phyloP scores from a whole-genome alignment of 2,329 filamentous ascomycete species.

The Didymella lethalis region DNA sequence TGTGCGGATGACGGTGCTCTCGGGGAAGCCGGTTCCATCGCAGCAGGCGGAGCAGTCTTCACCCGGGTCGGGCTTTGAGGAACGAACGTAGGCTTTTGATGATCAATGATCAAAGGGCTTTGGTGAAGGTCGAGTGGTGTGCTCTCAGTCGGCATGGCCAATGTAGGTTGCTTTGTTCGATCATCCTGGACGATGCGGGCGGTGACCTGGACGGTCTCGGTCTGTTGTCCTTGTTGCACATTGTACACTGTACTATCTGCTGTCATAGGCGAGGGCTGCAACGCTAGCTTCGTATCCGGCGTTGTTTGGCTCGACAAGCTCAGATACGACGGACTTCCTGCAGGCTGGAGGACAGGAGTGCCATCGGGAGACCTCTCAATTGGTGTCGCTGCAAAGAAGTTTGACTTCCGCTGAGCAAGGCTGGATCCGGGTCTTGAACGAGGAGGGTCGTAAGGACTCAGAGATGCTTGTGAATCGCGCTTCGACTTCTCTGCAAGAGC shows the following conservation, averaged over 20 bases:
- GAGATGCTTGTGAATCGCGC: conserved; percentile 54
- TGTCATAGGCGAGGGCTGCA: conserved; percentile 19
- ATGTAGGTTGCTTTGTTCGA: conserved; percentile 39
- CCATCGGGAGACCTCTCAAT: conserved; percentile 36
- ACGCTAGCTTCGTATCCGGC: conserved; percentile 35
- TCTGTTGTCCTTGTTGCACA: conserved; percentile 53
- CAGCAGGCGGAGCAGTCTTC: conserved; percentile 28
- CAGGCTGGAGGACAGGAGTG: conserved; percentile 37
- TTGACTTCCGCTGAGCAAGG: conserved; percentile 50
- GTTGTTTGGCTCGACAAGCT: conserved; percentile 39
- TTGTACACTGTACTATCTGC: conserved; percentile 51
- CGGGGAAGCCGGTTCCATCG: conserved; percentile 42
- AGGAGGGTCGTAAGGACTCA: conserved; percentile 26
- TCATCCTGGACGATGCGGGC: conserved; percentile 80
- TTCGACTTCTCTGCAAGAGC: conserved; percentile 79
- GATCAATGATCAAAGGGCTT: conserved; percentile 69
- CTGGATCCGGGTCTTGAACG: conserved; percentile 35
- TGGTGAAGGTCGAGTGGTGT: conserved; percentile 60
- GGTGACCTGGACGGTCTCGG: conserved; percentile 87
- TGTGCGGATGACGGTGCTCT: conserved; percentile 42
- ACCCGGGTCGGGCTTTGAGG: conserved; percentile 38
- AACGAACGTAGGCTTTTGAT: conserved; percentile 55
- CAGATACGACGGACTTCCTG: conserved; percentile 42
- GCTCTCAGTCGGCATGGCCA: conserved; percentile 59
- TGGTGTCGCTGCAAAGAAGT: conserved; percentile 49